Percentiles rank a stretch among this genome's conserved stretches.
These are phyloP conservation scores for Codiaeum variegatum DNA, from an alignment of 441 rosid genomes.

Conservation along the genomic window DNA sequence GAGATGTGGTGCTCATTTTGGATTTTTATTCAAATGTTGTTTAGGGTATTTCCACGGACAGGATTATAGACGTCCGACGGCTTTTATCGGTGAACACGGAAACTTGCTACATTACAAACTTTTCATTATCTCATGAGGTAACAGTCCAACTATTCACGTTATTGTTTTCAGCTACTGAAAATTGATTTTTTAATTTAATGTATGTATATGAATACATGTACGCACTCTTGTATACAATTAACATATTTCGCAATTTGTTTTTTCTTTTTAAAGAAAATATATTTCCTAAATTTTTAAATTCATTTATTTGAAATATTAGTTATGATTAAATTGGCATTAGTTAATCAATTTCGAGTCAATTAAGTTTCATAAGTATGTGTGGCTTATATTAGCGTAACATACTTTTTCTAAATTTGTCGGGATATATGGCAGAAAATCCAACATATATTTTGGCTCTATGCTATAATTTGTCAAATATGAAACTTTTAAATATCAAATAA, in stretches of 20 bases:
- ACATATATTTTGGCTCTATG: background rate
- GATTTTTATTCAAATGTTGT: background rate
- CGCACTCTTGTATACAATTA: no score
- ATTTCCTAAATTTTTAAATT: no score
- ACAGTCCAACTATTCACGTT: background rate
- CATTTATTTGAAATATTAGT: no score
- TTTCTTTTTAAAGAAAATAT: no score
- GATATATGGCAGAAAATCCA: background rate
- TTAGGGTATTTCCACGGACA: slow-evolving; percentile 76
- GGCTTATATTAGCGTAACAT: background rate
- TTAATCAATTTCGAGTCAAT: no score
- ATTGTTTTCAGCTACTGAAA: no score
- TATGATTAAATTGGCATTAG: no score
- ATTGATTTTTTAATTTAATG: no score
- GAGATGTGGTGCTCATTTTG: background rate
- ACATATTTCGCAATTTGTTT: no score
- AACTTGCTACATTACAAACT: slow-evolving; percentile 53
- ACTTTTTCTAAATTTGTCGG: slow-evolving; percentile 1
- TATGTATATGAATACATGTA: no score
- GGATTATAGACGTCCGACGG: slow-evolving; percentile 51
- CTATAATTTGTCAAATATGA: slow-evolving; percentile 2
- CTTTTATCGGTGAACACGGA: slow-evolving; percentile 43
- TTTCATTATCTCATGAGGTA: slow-evolving; percentile 54
- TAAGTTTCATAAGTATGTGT: background rate
- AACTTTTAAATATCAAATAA: slow-evolving; percentile 2